Percentiles rank a stretch among this genome's conserved stretches.
These are phyloP conservation scores for Diospyros lotus DNA, from an alignment of 148 eudicot species.

Conservation along the genomic window DNA sequence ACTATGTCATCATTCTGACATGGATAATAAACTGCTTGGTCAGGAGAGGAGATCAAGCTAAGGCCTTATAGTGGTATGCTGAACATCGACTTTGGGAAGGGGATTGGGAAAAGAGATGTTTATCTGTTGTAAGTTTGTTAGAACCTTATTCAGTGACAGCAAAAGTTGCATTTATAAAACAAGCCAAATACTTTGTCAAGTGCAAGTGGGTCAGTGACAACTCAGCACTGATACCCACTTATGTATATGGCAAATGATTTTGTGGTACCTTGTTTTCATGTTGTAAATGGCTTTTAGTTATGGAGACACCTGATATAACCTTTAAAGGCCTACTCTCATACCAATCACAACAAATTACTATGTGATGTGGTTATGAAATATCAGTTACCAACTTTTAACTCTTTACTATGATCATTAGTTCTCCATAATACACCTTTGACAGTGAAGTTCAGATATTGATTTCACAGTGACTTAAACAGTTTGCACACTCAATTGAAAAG, in stretches of 20 bases:
- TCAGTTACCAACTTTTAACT: too few species aligned
- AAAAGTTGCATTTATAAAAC: background rate
- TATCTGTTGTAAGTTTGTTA: slow-evolving; percentile 75
- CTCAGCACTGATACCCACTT: background rate
- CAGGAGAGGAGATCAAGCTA: slow-evolving; percentile 75
- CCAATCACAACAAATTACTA: background rate
- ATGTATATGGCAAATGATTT: background rate
- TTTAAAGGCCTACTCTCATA: background rate
- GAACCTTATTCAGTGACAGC: background rate
- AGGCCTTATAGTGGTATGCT: slow-evolving; percentile 96
- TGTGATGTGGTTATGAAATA: background rate
- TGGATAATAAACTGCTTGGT: slow-evolving; percentile 3
- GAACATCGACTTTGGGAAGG: slow-evolving; percentile 80
- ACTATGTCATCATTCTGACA: slow-evolving; percentile 17
- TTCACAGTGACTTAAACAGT: too few species aligned
- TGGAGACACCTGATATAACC: too few species aligned
- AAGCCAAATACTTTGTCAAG: background rate
- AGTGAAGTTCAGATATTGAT: too few species aligned
- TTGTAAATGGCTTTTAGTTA: too few species aligned
- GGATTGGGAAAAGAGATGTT: slow-evolving; percentile 77
- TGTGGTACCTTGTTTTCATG: too few species aligned
- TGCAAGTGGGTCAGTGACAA: too few species aligned
- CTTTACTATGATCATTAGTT: too few species aligned
- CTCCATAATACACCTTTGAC: too few species aligned
- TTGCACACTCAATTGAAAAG: too few species aligned